Evolutionary conservation across 768 basidiomycete genomes (phyloP).

Genomic region (Auricularia cornea): DNA sequence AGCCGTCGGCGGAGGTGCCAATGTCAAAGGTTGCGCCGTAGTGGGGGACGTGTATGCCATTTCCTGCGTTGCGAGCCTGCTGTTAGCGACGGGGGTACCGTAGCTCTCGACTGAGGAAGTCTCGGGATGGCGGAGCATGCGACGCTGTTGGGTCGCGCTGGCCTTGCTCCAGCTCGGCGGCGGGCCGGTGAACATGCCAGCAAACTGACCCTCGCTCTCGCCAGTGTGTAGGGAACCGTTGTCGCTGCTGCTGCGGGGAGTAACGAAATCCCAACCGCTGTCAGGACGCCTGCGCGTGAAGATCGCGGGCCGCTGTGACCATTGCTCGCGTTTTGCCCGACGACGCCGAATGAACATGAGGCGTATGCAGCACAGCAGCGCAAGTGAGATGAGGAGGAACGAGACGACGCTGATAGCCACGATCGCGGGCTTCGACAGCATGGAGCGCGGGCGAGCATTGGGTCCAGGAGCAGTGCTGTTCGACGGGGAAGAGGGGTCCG

Average conservation of each 20-base stretch:
- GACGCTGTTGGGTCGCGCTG: not conserved
- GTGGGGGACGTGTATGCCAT: not conserved
- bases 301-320: not conserved
- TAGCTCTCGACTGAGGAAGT: not conserved
- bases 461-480: not conserved
- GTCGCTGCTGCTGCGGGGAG: not conserved
- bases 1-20: not conserved
- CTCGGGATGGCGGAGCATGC: not conserved
- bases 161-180: not conserved
- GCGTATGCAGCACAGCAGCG: not conserved
- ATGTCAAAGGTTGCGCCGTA: not conserved
- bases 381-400: not conserved
- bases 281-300: not conserved
- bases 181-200: not conserved
- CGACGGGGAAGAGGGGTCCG: not conserved
- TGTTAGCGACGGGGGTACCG: not conserved
- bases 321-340: not conserved
- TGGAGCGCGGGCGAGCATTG: not conserved
- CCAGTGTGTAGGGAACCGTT: not conserved
- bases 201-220: not conserved
- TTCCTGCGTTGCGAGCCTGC: not conserved
- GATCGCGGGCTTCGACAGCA: not conserved
- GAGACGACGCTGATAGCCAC: not conserved
- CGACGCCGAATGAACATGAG: not conserved
- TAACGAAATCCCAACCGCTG: not conserved